phyloP scores from a whole-genome alignment of 306 rosid genomes.

The Dalbergia cochinchinensis region DNA sequence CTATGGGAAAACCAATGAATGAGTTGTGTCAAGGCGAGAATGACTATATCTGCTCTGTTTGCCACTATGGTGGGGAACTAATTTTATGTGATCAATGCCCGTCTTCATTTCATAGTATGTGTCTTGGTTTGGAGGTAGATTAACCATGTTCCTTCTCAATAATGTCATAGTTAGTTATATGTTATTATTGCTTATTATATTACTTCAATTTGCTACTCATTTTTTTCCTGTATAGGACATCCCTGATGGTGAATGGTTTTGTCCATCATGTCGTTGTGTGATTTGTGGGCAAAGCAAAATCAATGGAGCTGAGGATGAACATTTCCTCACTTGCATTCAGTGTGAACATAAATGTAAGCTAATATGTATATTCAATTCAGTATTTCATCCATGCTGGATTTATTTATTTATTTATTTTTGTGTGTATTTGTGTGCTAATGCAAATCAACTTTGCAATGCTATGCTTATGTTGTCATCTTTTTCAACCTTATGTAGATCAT shows the following conservation, averaged over 20 bases:
- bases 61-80: constrained; percentile 86
- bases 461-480: constrained; percentile 38
- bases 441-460: constrained; percentile 32
- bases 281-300: constrained; percentile 63
- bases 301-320: constrained; percentile 49
- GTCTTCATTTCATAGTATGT: constrained; percentile 72
- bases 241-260: constrained; percentile 93
- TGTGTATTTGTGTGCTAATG: background rate
- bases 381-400: constrained; percentile 11
- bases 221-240: constrained; percentile 61
- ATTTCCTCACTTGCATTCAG: constrained; percentile 66
- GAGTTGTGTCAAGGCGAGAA: constrained; percentile 50
- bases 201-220: constrained; percentile 1
- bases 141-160: constrained; percentile 33
- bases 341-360: constrained; percentile 82
- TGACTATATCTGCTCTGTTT: constrained; percentile 81
- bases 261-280: constrained; percentile 83
- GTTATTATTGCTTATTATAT: background rate
- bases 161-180: constrained; percentile 24
- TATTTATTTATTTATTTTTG: background rate
- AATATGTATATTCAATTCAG: constrained; percentile 25
- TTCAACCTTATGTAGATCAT: constrained; percentile 70
- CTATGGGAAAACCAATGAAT: constrained; percentile 30
- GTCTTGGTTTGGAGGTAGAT: constrained; percentile 80
- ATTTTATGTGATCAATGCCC: constrained; percentile 88